Evolutionary conservation across 1,284 basidiomycete species (phyloP).

Genomic region (Laetiporus sulphureus): DNA sequence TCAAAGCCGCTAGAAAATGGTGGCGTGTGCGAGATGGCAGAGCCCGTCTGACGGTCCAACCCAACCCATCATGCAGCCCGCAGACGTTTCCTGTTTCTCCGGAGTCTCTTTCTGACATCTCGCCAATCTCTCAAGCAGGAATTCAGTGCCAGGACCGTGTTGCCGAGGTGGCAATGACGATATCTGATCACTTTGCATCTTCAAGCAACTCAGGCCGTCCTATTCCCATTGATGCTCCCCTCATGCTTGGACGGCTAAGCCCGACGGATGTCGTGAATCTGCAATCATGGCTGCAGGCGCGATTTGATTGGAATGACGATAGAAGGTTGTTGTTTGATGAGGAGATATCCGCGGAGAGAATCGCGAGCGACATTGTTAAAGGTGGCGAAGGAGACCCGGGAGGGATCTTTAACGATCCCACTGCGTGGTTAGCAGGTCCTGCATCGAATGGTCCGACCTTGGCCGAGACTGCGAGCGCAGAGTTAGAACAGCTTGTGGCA

Average conservation of each 20-base stretch:
- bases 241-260: conserved; percentile 8
- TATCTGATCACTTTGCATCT: conserved; percentile 19
- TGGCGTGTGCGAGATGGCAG: too few species aligned
- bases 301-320: conserved; percentile 10
- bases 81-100: too few species aligned
- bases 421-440: background rate
- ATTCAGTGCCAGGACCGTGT: conserved; percentile 6
- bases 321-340: conserved; percentile 9
- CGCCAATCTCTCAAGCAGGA: conserved; percentile 1
- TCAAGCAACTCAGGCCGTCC: conserved; percentile 14
- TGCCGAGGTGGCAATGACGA: conserved; percentile 20
- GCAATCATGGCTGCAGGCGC: conserved; percentile 10
- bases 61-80: conserved; percentile 8
- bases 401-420: background rate
- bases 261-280: conserved; percentile 9
- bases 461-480: background rate
- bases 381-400: background rate
- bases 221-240: conserved; percentile 15
- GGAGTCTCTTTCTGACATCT: too few species aligned
- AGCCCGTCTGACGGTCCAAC: conserved; percentile 12
- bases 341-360: conserved; percentile 8
- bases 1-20: too few species aligned
- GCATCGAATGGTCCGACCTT: background rate
- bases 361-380: conserved; percentile 8
- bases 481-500: too few species aligned